Conservation (phyloP, 176 grass and related monocot genomes). For the Carex kokanica region DNA sequence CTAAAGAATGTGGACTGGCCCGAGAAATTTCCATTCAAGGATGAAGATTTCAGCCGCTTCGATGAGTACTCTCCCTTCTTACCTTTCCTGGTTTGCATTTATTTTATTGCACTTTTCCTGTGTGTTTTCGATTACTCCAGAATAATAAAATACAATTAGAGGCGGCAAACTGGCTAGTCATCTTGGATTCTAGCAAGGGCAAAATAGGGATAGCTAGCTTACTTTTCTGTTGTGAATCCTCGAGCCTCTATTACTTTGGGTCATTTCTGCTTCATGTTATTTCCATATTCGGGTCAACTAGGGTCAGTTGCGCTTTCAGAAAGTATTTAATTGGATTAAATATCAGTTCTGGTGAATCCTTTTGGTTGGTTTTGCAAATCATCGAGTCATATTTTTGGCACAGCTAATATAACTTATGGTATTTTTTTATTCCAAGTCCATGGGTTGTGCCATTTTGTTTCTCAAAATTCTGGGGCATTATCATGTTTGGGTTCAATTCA, state of each 20-base stretch:
- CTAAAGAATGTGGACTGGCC: constrained; percentile 89
- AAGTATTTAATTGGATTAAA: not conserved
- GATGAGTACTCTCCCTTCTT: constrained; percentile 54
- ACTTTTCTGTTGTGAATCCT: not conserved
- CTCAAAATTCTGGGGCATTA: not conserved
- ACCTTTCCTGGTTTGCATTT: constrained; percentile 29
- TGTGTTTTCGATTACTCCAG: not conserved
- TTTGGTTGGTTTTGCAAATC: not conserved
- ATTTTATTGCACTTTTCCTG: not conserved
- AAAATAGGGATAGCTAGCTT: not conserved
- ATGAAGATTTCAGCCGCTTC: constrained; percentile 87
- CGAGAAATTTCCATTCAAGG: constrained; percentile 86
- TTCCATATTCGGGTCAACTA: not conserved
- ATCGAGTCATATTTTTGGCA: too few relatives aligned
- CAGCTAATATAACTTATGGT: not conserved
- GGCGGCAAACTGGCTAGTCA: not conserved
- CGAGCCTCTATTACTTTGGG: not conserved
- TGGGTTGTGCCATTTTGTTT: not conserved
- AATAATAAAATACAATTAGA: not conserved
- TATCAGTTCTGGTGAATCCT: not conserved
- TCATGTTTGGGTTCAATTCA: not conserved
- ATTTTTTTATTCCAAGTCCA: not conserved
- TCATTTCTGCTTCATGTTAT: not conserved
- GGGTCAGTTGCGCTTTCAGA: not conserved
- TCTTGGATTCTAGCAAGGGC: not conserved